phyloP scores from a whole-genome alignment of 1,284 basidiomycete genomes.

The Tylopilus orsonianus region DNA sequence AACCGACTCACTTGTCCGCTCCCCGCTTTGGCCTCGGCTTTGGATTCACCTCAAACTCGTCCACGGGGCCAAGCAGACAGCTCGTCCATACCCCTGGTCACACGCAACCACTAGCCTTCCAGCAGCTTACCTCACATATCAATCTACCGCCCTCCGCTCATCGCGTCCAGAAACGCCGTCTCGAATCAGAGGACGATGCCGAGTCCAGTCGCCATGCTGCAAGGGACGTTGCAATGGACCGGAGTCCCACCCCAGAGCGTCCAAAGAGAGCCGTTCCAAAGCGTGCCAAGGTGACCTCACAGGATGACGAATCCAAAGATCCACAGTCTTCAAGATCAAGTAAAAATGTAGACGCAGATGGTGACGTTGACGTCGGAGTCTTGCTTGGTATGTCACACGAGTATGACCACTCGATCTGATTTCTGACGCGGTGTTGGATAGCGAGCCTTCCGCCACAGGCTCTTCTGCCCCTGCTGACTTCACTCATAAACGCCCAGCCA shows the following conservation, averaged over 20 bases:
- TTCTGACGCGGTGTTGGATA: slow-evolving; percentile 32
- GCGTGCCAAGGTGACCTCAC: slow-evolving; percentile 51
- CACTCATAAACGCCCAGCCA: slow-evolving; percentile 64
- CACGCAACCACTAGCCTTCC: slow-evolving; percentile 50
- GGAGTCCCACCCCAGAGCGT: slow-evolving; percentile 77
- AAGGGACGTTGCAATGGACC: slow-evolving; percentile 72
- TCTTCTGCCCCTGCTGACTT: slow-evolving; percentile 66
- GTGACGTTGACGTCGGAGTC: slow-evolving; percentile 74
- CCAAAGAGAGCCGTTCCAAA: slow-evolving; percentile 66
- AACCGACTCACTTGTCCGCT: slow-evolving; percentile 59
- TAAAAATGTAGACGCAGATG: slow-evolving; percentile 39
- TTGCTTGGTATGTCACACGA: slow-evolving; percentile 54
- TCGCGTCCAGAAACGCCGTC: slow-evolving; percentile 58
- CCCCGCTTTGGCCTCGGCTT: slow-evolving; percentile 73
- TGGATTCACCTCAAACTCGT: slow-evolving; percentile 48
- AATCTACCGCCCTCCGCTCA: slow-evolving; percentile 37
- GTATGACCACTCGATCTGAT: slow-evolving; percentile 2
- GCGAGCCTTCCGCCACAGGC: slow-evolving; percentile 74
- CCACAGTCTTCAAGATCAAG: slow-evolving; percentile 45
- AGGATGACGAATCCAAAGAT: slow-evolving; percentile 41
- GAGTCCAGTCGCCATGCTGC: slow-evolving; percentile 37
- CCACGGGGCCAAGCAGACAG: slow-evolving; percentile 39
- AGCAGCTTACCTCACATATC: slow-evolving; percentile 47
- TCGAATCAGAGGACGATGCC: slow-evolving; percentile 59
- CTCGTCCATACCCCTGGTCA: slow-evolving; percentile 31